phyloP scores from a whole-genome alignment of 306 rosid species.

The Dicorynia guianensis region DNA sequence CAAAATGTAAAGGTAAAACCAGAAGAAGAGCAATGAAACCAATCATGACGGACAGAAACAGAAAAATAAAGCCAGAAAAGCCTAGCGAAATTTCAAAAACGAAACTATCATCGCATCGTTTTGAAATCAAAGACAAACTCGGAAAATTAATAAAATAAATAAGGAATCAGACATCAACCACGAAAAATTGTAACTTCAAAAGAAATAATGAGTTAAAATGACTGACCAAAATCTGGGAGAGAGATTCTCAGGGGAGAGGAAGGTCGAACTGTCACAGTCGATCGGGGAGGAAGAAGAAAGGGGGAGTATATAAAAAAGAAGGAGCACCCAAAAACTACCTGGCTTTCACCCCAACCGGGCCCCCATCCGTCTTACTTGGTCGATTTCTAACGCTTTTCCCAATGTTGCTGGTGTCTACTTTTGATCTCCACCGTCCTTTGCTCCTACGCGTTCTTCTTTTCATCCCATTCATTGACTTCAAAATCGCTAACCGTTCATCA shows the following conservation, averaged over 20 bases:
- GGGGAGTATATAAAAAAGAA: constrained; percentile 21
- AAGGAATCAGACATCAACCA: constrained; percentile 10
- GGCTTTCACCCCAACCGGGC: constrained; percentile 9
- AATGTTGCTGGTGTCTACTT: background rate
- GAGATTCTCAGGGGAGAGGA: constrained; percentile 16
- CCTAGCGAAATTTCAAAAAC: no score
- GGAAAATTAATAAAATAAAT: background rate
- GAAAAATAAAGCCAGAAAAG: no score
- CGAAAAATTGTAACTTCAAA: background rate
- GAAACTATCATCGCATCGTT: no score
- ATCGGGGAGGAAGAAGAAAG: background rate
- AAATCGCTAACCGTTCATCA: background rate
- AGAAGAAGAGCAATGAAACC: no score
- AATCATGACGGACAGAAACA: no score
- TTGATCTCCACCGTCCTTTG: constrained; percentile 37
- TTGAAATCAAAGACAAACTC: background rate
- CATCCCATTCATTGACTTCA: constrained; percentile 8
- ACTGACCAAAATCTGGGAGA: background rate
- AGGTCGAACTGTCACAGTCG: constrained; percentile 34
- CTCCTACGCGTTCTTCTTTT: constrained; percentile 2
- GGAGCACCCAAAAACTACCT: background rate
- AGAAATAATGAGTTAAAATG: background rate
- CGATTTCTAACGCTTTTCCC: constrained; percentile 11
- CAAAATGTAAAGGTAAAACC: no score
- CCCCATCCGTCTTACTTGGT: constrained; percentile 30